A percentile compares a stretch with the other conserved stretches of the same genome.
These are phyloP conservation scores for Saccharum spontaneum DNA, from an alignment of 176 grass and related monocot genomes.

Conservation along the genomic window DNA sequence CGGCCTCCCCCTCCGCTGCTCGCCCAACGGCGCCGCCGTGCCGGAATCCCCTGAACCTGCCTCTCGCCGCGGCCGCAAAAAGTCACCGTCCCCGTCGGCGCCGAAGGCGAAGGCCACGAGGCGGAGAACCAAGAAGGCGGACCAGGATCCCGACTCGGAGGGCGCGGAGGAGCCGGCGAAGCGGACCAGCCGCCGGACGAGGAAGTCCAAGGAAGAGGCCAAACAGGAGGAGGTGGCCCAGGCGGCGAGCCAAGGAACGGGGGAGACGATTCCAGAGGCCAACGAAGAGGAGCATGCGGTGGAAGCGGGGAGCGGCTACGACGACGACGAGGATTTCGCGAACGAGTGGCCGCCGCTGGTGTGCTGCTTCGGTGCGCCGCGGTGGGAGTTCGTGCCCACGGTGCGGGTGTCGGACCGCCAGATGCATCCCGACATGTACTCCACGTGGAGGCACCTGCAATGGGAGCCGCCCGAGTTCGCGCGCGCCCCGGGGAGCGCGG, in stretches of 20 bases:
- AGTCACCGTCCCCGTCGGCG: constrained; percentile 30
- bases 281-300: not conserved
- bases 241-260: not conserved
- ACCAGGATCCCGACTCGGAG: constrained; percentile 10
- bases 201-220: constrained; percentile 37
- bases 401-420: constrained; percentile 80
- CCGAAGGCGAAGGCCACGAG: constrained; percentile 25
- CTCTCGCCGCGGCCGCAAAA: constrained; percentile 40
- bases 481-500: constrained; percentile 65
- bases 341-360: constrained; percentile 57
- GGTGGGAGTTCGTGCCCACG: constrained; percentile 81
- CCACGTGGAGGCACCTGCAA: constrained; percentile 73
- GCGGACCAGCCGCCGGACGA: constrained; percentile 30
- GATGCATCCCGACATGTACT: constrained; percentile 84
- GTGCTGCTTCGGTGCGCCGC: constrained; percentile 77
- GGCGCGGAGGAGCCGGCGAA: constrained; percentile 23
- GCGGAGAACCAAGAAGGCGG: constrained; percentile 37
- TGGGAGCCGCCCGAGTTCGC: constrained; percentile 90
- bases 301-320: not conserved
- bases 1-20: constrained; percentile 27
- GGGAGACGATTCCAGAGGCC: not conserved
- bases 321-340: constrained; percentile 33
- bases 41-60: constrained; percentile 42
- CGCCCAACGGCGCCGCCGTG: constrained; percentile 35
- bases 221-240: constrained; percentile 31